phyloP scores from a whole-genome alignment of 2,329 filamentous ascomycete genomes.

The Chrysoporthe puriensis region DNA sequence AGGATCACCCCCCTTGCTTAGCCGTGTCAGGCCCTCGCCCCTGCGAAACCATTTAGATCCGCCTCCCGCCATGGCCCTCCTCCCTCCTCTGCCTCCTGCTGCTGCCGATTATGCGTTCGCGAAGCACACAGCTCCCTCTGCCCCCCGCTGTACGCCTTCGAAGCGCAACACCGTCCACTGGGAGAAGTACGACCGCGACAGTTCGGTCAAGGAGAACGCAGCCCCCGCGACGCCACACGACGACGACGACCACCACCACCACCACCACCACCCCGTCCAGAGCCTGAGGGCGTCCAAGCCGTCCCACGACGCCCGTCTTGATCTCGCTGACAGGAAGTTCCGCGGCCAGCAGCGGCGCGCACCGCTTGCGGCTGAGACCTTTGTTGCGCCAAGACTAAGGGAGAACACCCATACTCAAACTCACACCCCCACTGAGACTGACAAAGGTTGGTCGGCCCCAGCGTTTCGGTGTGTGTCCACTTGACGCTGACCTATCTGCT shows the following conservation, averaged over 20 bases:
- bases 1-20: conserved; percentile 7
- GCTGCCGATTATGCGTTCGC: conserved; percentile 13
- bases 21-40: conserved; percentile 6
- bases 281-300: not conserved
- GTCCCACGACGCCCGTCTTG: conserved; percentile 11
- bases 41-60: conserved; percentile 12
- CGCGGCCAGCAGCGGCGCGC: conserved; percentile 24
- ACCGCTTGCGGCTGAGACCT: conserved; percentile 25
- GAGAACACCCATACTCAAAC: not conserved
- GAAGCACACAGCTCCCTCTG: conserved; percentile 20
- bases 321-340: conserved; percentile 22
- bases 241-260: not conserved
- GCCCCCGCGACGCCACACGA: conserved; percentile 7
- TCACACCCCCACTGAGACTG: not conserved
- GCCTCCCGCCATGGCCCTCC: conserved; percentile 14
- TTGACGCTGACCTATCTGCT: not conserved
- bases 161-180: conserved; percentile 26
- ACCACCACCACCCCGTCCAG: not conserved
- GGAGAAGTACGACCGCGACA: conserved; percentile 12
- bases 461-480: not conserved
- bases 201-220: conserved; percentile 20
- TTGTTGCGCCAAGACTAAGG: conserved; percentile 20
- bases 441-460: conserved; percentile 15
- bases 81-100: conserved; percentile 16
- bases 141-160: not conserved